Base-by-base conservation (phyloP, 1,284 basidiomycete species). In the Austroboletus niveus region DNA sequence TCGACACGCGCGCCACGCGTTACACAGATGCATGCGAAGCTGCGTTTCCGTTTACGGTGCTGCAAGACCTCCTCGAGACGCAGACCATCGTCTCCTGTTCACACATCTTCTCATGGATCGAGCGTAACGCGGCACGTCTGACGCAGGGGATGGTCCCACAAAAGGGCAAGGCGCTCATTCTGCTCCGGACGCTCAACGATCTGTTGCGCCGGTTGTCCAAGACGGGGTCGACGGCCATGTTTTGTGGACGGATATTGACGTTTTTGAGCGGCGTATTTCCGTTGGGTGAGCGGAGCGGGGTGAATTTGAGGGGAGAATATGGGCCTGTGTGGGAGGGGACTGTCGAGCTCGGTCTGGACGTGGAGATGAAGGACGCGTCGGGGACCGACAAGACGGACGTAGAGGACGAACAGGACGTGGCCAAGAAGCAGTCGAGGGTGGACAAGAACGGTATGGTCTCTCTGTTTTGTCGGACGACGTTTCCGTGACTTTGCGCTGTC, bases 181-280 rank as follows among this genome's bases (percentile, higher is more conserved):
- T 96, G 12, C 77, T 96, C 30, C 83, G 94, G 41, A 87, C 87
- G 31, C 77, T 94, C 46, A 96, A 96, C 62, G 92, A 94, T 61
- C 79, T 96, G 8, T 75, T 95, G 1, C 80, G 91, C 15, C 81
- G 94, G 2, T 75, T 95, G 12, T 91, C 89, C 27, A 92, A 92
- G 69, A 89, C 85, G 63, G 91, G 90, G 47, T 78, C 81, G 9
- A 85, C 84, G 35, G 92, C 92, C 4, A 82, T 89, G 59, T 92
- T 96, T 65, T 92, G 89, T 57, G 94, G 94, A 2, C 80, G 92
- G 2, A 93, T 96, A 62, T 75, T 94, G 61, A 89, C 88, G 2
- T 91, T 94, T 66, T 72, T 96, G 44, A 90, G 88, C 55, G 81
- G 80, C 1, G 90, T 93, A 1, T 95, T 94, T 63, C 90, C 92